These are phyloP conservation scores for Acanthamoeba triangularis DNA, from an alignment of 208 protist species.

Conservation along the genomic window DNA sequence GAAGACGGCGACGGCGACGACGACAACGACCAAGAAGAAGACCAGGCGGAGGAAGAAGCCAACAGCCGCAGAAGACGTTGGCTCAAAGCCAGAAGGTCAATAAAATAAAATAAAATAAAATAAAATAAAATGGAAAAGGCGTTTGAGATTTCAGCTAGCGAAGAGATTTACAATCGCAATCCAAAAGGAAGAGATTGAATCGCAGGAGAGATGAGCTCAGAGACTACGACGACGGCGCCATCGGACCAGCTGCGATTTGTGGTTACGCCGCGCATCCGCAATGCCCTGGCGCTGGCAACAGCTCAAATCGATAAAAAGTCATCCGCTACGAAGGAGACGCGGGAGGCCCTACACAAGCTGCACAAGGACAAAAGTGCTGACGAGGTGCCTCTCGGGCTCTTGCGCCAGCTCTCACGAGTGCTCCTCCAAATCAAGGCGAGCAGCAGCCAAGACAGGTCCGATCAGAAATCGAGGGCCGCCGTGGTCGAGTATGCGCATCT, in stretches of 20 bases:
- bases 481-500: background rate
- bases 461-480: background rate
- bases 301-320: background rate
- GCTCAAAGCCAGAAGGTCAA: too few relatives aligned
- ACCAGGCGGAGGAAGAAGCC: background rate
- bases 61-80: too few relatives aligned
- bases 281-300: background rate
- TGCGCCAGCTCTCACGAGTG: slow-evolving; percentile 2
- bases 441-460: background rate
- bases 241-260: slow-evolving; percentile 42
- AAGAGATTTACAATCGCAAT: too few relatives aligned
- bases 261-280: slow-evolving; percentile 45
- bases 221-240: background rate
- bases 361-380: slow-evolving; percentile 41
- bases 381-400: slow-evolving; percentile 31
- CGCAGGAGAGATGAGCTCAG: too few relatives aligned
- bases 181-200: too few relatives aligned
- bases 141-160: too few relatives aligned
- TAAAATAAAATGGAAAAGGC: too few relatives aligned
- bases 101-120: too few relatives aligned
- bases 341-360: slow-evolving; percentile 20
- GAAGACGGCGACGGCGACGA: background rate
- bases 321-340: background rate
- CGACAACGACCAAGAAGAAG: background rate
- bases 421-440: background rate